Percentiles rank a stretch among this genome's conserved stretches.
Evolutionary conservation across 2,329 filamentous ascomycete genomes (phyloP).

Genomic region (Seiridium cupressi): DNA sequence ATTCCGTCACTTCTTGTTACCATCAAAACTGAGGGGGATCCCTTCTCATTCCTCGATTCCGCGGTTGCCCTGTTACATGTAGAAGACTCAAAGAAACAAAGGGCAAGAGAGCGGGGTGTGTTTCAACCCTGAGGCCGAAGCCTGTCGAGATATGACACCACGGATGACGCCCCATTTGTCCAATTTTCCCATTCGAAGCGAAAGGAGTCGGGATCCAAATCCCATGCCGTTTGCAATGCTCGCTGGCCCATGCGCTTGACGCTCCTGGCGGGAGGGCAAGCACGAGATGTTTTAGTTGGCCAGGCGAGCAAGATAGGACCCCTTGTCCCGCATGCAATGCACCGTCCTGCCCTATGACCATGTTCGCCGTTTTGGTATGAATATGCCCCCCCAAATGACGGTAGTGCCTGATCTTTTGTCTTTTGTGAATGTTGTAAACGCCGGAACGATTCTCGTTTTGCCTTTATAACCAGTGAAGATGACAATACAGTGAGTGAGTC

Average conservation of each 20-base stretch:
- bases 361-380: slow-evolving; percentile 7
- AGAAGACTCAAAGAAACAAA: neutral
- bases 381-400: slow-evolving; percentile 5
- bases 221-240: neutral
- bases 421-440: slow-evolving; percentile 4
- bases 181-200: neutral
- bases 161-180: neutral
- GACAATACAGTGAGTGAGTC: neutral
- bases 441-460: slow-evolving; percentile 1
- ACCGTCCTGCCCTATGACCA: neutral
- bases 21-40: neutral
- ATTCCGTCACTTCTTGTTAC: neutral
- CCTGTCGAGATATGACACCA: neutral
- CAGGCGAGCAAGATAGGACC: neutral
- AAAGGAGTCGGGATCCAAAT: neutral
- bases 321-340: neutral
- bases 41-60: neutral
- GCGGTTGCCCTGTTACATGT: slow-evolving; percentile 1
- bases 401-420: slow-evolving; percentile 6
- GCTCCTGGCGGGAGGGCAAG: neutral
- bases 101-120: neutral
- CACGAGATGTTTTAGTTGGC: neutral
- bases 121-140: neutral
- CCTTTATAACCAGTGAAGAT: slow-evolving; percentile 1
- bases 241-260: neutral